Evolutionary conservation across 2,329 filamentous ascomycete species (phyloP).

Genomic region (Dactylonectria estremocensis): DNA sequence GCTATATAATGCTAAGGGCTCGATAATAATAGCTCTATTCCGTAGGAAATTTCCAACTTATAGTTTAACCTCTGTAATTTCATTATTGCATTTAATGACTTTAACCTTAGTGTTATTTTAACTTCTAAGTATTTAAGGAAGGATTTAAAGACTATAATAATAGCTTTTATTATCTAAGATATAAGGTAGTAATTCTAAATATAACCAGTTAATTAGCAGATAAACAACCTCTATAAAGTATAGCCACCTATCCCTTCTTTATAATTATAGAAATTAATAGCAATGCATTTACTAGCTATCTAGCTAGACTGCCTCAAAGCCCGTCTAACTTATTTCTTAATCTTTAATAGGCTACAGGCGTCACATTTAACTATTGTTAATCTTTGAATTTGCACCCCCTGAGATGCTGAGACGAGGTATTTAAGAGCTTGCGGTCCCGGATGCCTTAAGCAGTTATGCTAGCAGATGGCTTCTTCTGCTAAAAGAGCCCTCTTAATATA

Average conservation of each 20-base stretch:
- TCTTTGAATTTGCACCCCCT: not conserved
- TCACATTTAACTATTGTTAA: not conserved
- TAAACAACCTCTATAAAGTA: not conserved
- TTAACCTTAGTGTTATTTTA: not conserved
- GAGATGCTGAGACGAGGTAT: not conserved
- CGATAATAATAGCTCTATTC: not conserved
- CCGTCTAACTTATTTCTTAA: too few species aligned
- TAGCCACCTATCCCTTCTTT: not conserved
- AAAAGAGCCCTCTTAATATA: not conserved
- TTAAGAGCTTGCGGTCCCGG: conserved; percentile 3
- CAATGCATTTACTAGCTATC: not conserved
- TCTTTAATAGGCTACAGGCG: too few species aligned
- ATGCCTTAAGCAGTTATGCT: not conserved
- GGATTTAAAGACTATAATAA: not conserved
- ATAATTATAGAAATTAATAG: not conserved
- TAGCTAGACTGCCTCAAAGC: too few species aligned
- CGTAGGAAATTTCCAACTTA: not conserved
- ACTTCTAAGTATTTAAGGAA: not conserved
- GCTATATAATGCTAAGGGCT: not conserved
- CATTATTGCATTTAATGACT: not conserved
- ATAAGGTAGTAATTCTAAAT: not conserved
- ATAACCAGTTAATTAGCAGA: not conserved
- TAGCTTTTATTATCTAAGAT: not conserved
- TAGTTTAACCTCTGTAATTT: not conserved
- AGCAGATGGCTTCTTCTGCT: not conserved